Base-by-base conservation (phyloP, 179 eudicot genomes). In the Gypsophila paniculata region DNA sequence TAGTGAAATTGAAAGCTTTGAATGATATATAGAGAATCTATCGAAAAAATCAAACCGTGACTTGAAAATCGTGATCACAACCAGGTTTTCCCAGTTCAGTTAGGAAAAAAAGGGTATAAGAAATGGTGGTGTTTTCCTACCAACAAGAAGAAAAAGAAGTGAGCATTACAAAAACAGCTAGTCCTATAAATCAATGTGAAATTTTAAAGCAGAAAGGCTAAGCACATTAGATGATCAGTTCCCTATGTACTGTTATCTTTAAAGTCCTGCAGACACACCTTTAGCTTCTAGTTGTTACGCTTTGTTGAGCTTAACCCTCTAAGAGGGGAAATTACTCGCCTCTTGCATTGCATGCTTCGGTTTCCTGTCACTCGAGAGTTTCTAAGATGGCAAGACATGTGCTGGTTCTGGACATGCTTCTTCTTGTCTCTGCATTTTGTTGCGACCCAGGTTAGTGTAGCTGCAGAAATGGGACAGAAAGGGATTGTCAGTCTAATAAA, bases 381-480 rank as follows among this genome's bases (percentile, higher is more conserved):
- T 58, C 65, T 23, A 6, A 36, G 57, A 81, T 78, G 84, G 82
- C 77, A 10, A 72, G 49, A 51, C 34, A 2, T 13, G 36, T 61
- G 4, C 44, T 62, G 59, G 51, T 75, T 63, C 74, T 7, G 51
- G 63, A 59, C 71, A 68, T 74, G 52, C 23, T 72, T 78, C 72
- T 72, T 68, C 55, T 79, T 21, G 26, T 71, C 15, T 63, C 69
- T 46, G 79, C 75, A 72, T 13, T 78, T 19, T 67, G 67, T 65
- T 71, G 78, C 67, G 72, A 75, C 48, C 36, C 82, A 78, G 81
- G 84, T 81, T 22, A 68, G 77, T 26, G 29, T 19, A 32, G 11
- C 26, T 18, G 63, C 73, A 34, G 38, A 52, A 32, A 19, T 25
- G 7, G 10, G 55, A 4, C 55, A 55, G 34, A 26, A 58, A 53